Evolutionary conservation across 108 stramenopile species (phyloP), one percentile per base, ranked within the genome.

Genomic region (Ochromonas danica): DNA sequence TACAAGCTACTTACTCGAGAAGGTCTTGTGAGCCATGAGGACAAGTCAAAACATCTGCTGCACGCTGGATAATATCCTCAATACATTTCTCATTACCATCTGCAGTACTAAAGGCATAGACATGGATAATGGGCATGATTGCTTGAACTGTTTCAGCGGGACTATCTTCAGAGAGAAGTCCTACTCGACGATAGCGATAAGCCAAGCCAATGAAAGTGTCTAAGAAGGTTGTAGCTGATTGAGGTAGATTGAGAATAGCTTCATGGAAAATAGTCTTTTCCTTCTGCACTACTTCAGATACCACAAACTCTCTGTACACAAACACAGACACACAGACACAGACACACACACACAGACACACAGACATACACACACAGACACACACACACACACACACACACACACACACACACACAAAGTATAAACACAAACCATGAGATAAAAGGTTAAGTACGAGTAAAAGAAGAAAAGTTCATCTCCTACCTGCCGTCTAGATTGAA

Each of bases 221-320:
- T 78, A 98, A 80, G 83, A 96, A 98, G 35, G 94, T 93, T 25
- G 94, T 90, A 0, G 94, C 94, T 14, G 86, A 81, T 25, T 91
- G 92, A 1, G 97, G 97, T 57, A 98, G 90, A 84, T 98, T 98
- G 92, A 98, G 94, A 61, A 98, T 86, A n/a, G 91, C 90, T 81
- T 97, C 95, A 65, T 95, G 85, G 31, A 89, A 80, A 3, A 2
- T 57, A 36, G 40, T 39, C 14, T 1, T 28, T 33, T 33, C 27
- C n/a, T 27, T 0, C 0, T 27, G 71, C 61, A 35, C 27, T n/a
- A n/a, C n/a, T n/a, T n/a, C n/a, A n/a, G n/a, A n/a, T n/a, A n/a
- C n/a, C n/a, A n/a, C n/a, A n/a, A n/a, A n/a, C n/a, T n/a, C n/a
- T n/a, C n/a, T n/a, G n/a, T n/a, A n/a, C n/a, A n/a, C n/a, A n/a